Evolutionary conservation across 768 basidiomycete genomes (phyloP), one percentile per base, ranked within the genome.

Genomic region (Rhizopogon vinicolor): DNA sequence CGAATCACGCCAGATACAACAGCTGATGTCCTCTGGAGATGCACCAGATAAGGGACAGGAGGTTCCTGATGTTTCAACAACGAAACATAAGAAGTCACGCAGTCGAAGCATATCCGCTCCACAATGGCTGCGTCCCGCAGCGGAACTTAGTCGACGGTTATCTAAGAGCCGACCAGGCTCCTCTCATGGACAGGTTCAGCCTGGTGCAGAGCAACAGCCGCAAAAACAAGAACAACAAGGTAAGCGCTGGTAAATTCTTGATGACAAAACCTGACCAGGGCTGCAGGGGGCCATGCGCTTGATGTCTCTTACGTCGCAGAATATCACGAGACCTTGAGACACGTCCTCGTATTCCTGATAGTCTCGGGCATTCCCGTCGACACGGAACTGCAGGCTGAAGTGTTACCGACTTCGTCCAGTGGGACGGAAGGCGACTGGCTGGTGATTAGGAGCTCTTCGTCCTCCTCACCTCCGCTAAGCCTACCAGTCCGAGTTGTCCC

Each of bases 301-400:
- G 68, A 74, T 46, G 68, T 86, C 8, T 68, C 75, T 14, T 86
- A 80, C 58, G 72, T 87, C 28, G 82, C 83, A 1, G 95, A 97
- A 69, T 82, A 91, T 63, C 93, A 95, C 65, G 91, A 94, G 66
- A 91, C 85, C 54, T 80, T 98, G 4, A 84, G 85, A 22, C 87
- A 87, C 48, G 78, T 96, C 31, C 75, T 92, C 37, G 81, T 92
- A 22, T 89, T 92, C 65, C 74, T 94, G 51, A 80, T 81, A 19
- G 72, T 85, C 33, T 75, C 75, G 2, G 80, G 81, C 3, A 65
- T 75, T 4, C 75, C 72, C 1, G 71, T 79, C 4, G 78, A 79
- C 2, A 68, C 74, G 10, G 81, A 84, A 51, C 69, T 87, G 19
- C 83, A 82, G 62, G 86, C 88, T 0, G 87, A 90, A 60, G 84